Evolutionary conservation across 1,284 basidiomycete species (phyloP).

Genomic region (Fomitopsis betulina): DNA sequence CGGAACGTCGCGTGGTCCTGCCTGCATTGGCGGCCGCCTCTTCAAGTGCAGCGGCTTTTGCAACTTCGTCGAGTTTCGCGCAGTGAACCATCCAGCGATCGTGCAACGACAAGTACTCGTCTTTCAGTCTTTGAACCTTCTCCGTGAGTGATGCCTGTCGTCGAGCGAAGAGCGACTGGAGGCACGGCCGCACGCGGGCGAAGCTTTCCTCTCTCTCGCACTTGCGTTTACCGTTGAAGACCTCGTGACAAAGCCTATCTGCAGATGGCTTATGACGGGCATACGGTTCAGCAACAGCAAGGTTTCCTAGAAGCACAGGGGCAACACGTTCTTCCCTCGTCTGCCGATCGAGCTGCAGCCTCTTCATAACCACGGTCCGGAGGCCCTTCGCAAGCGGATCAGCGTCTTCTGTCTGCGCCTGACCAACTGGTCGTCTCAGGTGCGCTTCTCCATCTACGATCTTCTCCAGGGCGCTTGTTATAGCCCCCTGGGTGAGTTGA

Average conservation of each 20-base stretch:
- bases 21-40: slow-evolving; percentile 49
- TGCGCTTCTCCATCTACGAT: too few relatives aligned
- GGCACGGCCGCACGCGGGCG: slow-evolving; percentile 37
- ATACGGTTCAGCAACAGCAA: slow-evolving; percentile 34
- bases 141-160: slow-evolving; percentile 45
- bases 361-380: slow-evolving; percentile 54
- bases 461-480: background rate
- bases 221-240: slow-evolving; percentile 34
- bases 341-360: slow-evolving; percentile 54
- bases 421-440: background rate
- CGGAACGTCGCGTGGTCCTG: slow-evolving; percentile 70
- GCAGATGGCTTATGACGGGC: slow-evolving; percentile 26
- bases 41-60: slow-evolving; percentile 34
- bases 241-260: slow-evolving; percentile 42
- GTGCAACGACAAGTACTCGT: slow-evolving; percentile 68
- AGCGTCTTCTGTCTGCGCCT: slow-evolving; percentile 1
- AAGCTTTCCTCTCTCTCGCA: slow-evolving; percentile 34
- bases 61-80: slow-evolving; percentile 50
- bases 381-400: slow-evolving; percentile 51
- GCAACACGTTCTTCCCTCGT: slow-evolving; percentile 55
- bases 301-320: slow-evolving; percentile 59
- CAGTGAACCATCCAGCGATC: slow-evolving; percentile 73
- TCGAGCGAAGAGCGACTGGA: slow-evolving; percentile 50
- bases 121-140: slow-evolving; percentile 54
- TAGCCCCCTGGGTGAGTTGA: background rate